These are phyloP conservation scores for Edaphochlamys debaryana DNA, from an alignment of 139 green algal genomes.

Conservation along the genomic window DNA sequence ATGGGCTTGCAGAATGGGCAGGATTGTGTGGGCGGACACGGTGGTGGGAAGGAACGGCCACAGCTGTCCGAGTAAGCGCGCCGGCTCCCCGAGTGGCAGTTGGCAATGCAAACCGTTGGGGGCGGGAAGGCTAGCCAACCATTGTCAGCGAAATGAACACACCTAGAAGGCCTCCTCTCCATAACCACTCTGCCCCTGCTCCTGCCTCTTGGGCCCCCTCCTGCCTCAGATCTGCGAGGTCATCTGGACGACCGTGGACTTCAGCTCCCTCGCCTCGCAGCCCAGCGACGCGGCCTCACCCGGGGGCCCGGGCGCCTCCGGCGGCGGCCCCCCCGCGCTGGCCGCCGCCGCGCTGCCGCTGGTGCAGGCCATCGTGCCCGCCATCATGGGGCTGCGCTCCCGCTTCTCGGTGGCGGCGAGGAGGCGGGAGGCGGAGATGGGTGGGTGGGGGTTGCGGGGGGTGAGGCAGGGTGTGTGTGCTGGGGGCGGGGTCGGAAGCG, in stretches of 20 bases:
- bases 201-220: not conserved
- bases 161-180: no score
- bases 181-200: no score
- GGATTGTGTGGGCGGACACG: no score
- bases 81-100: no score
- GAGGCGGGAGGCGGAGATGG: constrained; percentile 33
- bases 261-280: not conserved
- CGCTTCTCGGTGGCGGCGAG: constrained; percentile 71
- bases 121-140: no score
- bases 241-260: constrained; percentile 70
- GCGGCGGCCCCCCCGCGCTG: constrained; percentile 17
- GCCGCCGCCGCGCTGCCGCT: constrained; percentile 70
- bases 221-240: constrained; percentile 65
- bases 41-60: no score
- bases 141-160: no score
- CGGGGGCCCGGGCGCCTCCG: not conserved
- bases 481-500: not conserved
- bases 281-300: not conserved
- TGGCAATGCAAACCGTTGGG: no score
- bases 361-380: constrained; percentile 77
- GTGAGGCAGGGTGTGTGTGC: not conserved
- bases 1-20: no score
- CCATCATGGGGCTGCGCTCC: constrained; percentile 81
- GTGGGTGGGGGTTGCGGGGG: not conserved
- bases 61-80: no score